A percentile compares a stretch with the other conserved stretches of the same genome.
These are phyloP conservation scores for Nymphaea colorata DNA, from an alignment of 164 flowering plant genomes.

Conservation along the genomic window DNA sequence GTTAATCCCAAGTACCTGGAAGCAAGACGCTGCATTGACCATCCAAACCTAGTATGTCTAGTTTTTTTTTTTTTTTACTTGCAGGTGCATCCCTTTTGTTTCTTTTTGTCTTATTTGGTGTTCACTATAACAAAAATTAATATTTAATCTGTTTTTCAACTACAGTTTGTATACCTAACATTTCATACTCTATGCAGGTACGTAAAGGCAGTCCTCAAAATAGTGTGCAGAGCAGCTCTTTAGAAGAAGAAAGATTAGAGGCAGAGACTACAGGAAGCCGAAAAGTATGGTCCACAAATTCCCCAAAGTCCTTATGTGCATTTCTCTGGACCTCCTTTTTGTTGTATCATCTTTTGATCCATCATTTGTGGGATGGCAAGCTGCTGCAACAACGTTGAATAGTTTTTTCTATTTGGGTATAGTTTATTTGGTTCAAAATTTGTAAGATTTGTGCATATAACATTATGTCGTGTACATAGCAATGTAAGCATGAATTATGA, in stretches of 20 bases:
- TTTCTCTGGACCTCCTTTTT: conserved; percentile 6
- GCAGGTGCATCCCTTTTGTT: neutral
- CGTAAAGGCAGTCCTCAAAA: conserved; percentile 7
- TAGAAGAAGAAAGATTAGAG: conserved; percentile 9
- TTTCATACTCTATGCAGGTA: conserved; percentile 6
- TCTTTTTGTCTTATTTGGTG: neutral
- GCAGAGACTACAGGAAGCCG: conserved; percentile 7
- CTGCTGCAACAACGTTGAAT: neutral
- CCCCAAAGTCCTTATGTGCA: conserved; percentile 13
- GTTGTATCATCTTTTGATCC: neutral
- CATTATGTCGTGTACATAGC: no score
- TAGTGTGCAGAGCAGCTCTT: conserved; percentile 4
- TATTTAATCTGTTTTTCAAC: no score
- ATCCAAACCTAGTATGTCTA: conserved; percentile 35
- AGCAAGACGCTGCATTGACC: conserved; percentile 52
- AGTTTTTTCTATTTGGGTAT: no score
- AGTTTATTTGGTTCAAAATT: no score
- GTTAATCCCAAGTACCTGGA: conserved; percentile 88
- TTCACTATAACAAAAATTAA: neutral
- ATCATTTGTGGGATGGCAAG: neutral
- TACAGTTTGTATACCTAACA: neutral
- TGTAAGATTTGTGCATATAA: no score
- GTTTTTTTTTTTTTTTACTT: conserved; percentile 7
- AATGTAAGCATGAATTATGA: no score
- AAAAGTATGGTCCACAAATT: conserved; percentile 15